Conservation (phyloP, 2,329 filamentous ascomycete genomes). For the Aureobasidium sp. region DNA sequence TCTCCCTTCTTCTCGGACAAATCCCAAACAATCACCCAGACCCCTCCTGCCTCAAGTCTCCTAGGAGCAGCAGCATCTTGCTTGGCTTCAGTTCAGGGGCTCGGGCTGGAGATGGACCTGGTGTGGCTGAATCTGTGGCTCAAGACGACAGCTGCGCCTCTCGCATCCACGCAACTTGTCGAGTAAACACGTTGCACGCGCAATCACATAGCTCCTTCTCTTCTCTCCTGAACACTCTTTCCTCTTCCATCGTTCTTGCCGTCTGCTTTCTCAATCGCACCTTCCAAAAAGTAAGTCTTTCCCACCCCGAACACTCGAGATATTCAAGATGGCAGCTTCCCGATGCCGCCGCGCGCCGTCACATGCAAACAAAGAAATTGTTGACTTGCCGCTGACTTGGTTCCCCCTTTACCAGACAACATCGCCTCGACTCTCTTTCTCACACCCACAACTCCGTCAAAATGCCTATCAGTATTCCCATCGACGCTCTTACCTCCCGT, state of each 20-base stretch:
- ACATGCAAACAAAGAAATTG: constrained; percentile 17
- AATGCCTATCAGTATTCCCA: constrained; percentile 88
- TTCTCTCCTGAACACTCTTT: neutral
- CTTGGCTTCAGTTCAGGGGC: constrained; percentile 8
- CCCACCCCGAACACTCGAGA: neutral
- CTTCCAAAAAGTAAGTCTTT: neutral
- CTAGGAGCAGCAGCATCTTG: neutral
- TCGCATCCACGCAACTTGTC: neutral
- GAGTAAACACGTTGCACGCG: constrained; percentile 11
- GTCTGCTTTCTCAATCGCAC: neutral
- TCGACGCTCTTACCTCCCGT: constrained; percentile 84
- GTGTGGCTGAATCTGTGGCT: constrained; percentile 12
- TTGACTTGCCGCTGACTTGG: constrained; percentile 14
- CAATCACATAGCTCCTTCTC: neutral
- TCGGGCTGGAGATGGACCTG: neutral
- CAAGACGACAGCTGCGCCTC: neutral
- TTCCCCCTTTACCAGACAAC: neutral
- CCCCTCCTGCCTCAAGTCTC: neutral
- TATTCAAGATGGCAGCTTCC: neutral
- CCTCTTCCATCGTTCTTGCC: neutral
- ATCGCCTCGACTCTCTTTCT: neutral
- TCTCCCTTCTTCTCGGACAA: neutral
- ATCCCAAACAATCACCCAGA: neutral
- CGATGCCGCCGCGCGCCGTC: neutral
- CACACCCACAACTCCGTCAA: neutral